These are phyloP conservation scores for Populus hybrid DNA, from an alignment of 441 rosid genomes.

Conservation along the genomic window DNA sequence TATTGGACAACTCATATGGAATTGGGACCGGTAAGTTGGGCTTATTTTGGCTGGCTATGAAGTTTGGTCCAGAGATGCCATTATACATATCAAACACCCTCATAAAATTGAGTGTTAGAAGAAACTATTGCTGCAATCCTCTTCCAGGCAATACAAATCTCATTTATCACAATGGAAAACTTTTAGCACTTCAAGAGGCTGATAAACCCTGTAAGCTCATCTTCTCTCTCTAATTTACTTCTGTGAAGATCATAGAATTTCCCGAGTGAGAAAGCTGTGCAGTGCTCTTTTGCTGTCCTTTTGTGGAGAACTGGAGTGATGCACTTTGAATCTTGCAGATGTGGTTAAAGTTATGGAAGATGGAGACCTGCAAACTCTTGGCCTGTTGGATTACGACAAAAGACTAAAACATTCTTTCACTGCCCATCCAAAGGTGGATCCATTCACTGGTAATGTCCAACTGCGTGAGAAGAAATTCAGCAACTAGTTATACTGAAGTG, in stretches of 20 bases:
- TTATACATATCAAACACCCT: background rate
- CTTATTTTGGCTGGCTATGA: too few relatives aligned
- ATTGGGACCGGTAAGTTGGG: conserved; percentile 57
- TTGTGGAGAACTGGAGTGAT: conserved; percentile 1
- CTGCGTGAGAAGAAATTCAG: conserved; percentile 4
- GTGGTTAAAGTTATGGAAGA: conserved; percentile 16
- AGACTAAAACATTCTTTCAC: too few relatives aligned
- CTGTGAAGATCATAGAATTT: conserved; percentile 4
- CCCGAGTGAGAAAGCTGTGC: background rate
- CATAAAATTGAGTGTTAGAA: background rate
- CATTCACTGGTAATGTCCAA: background rate
- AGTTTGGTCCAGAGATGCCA: background rate
- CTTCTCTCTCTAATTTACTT: conserved; percentile 21
- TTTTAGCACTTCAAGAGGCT: conserved; percentile 70
- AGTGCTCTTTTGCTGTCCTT: conserved; percentile 8
- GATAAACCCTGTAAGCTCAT: conserved; percentile 82
- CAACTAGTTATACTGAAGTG: background rate
- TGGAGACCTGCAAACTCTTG: too few relatives aligned
- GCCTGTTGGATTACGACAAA: too few relatives aligned
- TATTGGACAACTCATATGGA: conserved; percentile 75
- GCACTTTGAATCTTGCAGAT: conserved; percentile 42
- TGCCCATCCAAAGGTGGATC: too few relatives aligned
- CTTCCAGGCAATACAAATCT: conserved; percentile 84
- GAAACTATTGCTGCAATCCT: conserved; percentile 17
- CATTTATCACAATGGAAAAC: conserved; percentile 29